These are phyloP conservation scores for Sugiyamaella boreocaroliniensis DNA, from an alignment of 805 yeast species.

Conservation along the genomic window DNA sequence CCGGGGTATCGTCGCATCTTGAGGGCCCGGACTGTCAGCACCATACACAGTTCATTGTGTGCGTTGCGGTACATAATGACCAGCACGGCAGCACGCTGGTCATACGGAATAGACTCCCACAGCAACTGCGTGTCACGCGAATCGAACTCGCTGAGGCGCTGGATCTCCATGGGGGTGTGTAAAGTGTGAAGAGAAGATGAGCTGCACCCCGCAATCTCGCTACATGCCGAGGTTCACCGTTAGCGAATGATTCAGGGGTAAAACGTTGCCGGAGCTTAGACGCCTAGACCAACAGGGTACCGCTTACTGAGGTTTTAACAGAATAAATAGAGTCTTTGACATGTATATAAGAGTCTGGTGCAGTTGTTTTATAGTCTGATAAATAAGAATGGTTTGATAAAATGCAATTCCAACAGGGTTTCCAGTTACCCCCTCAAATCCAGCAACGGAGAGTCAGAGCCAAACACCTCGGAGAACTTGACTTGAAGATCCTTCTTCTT, in stretches of 20 bases:
- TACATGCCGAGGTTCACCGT: too few relatives aligned
- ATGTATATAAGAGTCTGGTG: too few relatives aligned
- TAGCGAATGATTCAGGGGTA: too few relatives aligned
- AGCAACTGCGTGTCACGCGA: not conserved
- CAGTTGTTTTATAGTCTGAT: too few relatives aligned
- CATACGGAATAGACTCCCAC: constrained; percentile 49
- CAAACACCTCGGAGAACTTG: constrained; percentile 19
- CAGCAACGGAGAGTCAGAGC: constrained; percentile 17
- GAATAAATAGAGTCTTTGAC: too few relatives aligned
- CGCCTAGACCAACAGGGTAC: too few relatives aligned
- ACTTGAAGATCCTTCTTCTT: constrained; percentile 16
- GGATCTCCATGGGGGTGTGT: not conserved
- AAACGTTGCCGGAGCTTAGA: too few relatives aligned
- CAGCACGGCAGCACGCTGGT: constrained; percentile 64
- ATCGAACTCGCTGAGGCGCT: not conserved
- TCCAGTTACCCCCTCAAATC: not conserved
- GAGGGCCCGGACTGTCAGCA: constrained; percentile 66
- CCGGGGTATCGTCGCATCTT: constrained; percentile 66
- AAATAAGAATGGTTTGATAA: too few relatives aligned
- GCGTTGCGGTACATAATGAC: constrained; percentile 58
- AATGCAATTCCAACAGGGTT: too few relatives aligned
- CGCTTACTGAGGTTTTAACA: too few relatives aligned
- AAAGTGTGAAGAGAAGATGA: not conserved
- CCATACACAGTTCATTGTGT: constrained; percentile 52
- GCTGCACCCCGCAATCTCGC: too few relatives aligned